Conservation (phyloP, 1,139 yeast genomes). For the Candida sp. region DNA sequence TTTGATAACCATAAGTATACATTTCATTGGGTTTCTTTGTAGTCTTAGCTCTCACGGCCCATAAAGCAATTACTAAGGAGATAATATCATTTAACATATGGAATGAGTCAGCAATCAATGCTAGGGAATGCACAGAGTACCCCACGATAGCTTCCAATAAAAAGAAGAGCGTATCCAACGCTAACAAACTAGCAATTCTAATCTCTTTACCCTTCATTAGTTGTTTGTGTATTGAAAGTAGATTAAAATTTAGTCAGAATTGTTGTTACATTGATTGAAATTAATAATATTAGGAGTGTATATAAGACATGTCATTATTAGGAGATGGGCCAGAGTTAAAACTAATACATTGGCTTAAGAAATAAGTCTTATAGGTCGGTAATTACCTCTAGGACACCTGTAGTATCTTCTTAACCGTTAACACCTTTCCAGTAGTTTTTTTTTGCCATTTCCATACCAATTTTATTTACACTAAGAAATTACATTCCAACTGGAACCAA, state of each 20-base stretch:
- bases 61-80: conserved; percentile 83
- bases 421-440: too few species aligned
- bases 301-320: too few species aligned
- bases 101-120: conserved; percentile 92
- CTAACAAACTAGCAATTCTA: conserved; percentile 69
- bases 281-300: too few species aligned
- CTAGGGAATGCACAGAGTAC: conserved; percentile 87
- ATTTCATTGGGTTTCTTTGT: conserved; percentile 79
- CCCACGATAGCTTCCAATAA: conserved; percentile 82
- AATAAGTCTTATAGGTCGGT: too few species aligned
- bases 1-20: conserved; percentile 94
- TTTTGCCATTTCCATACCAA: too few species aligned
- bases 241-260: neutral
- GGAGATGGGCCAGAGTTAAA: too few species aligned
- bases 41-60: conserved; percentile 95
- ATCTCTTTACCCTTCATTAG: conserved; percentile 56
- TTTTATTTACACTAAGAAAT: too few species aligned
- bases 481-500: too few species aligned
- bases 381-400: too few species aligned
- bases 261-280: too few species aligned
- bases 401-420: too few species aligned
- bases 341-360: too few species aligned
- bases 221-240: conserved; percentile 5
- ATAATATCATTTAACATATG: conserved; percentile 97
- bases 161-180: conserved; percentile 80